Evolutionary conservation across 2,329 filamentous ascomycete genomes (phyloP), one percentile per base, ranked within the genome.

Genomic region (Hirsutella minnesotensis): DNA sequence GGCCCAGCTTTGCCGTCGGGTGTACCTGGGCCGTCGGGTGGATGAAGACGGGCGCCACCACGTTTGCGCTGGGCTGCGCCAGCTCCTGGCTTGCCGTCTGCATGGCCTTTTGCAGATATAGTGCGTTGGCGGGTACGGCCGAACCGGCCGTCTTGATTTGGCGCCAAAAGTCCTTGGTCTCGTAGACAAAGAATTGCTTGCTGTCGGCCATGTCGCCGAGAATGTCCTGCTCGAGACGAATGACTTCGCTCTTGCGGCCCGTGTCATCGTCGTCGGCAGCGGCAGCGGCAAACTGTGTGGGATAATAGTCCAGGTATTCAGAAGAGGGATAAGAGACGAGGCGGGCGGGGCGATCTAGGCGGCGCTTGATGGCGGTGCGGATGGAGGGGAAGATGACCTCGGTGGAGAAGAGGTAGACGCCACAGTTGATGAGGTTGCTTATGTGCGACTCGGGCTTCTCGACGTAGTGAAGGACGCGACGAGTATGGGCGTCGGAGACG

Each of bases 71-170:
- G 24, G 89, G 84, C 49, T 79, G 69, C 12, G 86, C 81, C 41
- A 96, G 81, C 68, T 95, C 90, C 34, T 52, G 45, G 33, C 86
- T 87, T 52, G 80, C 79, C 37, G 73, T 76, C 66, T 96, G 90
- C 71, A 83, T 83, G 18, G 92, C 90, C 70, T 95, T 87, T 62
- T 94, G 87, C 43, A 98, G 79, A 67, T 98, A 98, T 29, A 98
- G 77, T 13, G 92, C 92, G 58, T 96, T 96, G 49, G 92, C 92
- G 15, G 92, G 92, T 22, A 98, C 88, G 40, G 92, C 92, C 5
- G 90, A 96, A 46, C 92, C 92, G 46, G 92, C 92, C 2, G 92
- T 95, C 77, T 98, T 98, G 77, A 98, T 96, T 73, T 98, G 92
- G 55, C 92, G 87, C 92, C 92, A 98, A 66, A 98, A 98, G 64